A percentile compares a stretch with the other conserved stretches of the same genome.
These are phyloP conservation scores for Aspergillus tubingensis DNA, from an alignment of 2,329 filamentous ascomycete species.

Conservation along the genomic window DNA sequence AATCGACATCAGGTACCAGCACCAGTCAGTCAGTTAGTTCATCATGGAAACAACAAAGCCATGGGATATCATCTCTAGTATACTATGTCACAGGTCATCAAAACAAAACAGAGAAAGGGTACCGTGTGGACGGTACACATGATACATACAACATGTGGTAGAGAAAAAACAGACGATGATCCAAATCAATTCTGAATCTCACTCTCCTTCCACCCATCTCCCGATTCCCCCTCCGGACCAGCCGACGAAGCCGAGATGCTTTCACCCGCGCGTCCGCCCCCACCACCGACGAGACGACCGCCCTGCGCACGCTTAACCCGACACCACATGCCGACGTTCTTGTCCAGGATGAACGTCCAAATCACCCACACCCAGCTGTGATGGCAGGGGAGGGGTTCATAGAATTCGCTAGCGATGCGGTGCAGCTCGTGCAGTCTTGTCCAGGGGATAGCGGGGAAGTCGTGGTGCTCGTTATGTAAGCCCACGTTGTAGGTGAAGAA, in stretches of 20 bases:
- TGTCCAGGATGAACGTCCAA: constrained; percentile 93
- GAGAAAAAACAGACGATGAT: not conserved
- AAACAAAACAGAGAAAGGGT: not conserved
- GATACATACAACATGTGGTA: too few species aligned
- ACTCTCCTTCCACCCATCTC: constrained; percentile 65
- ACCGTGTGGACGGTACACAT: not conserved
- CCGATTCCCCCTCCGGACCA: constrained; percentile 46
- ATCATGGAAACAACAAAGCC: not conserved
- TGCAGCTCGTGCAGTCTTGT: constrained; percentile 77
- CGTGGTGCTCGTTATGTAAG: constrained; percentile 97
- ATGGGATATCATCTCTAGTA: constrained; percentile 16
- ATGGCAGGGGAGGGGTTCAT: constrained; percentile 81
- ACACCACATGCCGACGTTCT: constrained; percentile 85
- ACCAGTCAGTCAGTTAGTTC: not conserved
- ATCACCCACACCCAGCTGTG: constrained; percentile 90
- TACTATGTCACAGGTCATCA: constrained; percentile 1
- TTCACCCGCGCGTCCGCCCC: constrained; percentile 44
- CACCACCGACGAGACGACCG: constrained; percentile 58
- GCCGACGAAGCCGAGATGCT: constrained; percentile 47
- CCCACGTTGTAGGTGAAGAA: constrained; percentile 95
- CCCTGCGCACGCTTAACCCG: constrained; percentile 90
- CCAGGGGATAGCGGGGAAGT: constrained; percentile 97
- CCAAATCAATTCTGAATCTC: constrained; percentile 63
- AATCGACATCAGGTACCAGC: not conserved
- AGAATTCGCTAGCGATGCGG: constrained; percentile 84